phyloP scores from a whole-genome alignment of 2,329 filamentous ascomycete genomes.

The Exophiala alcalophila region DNA sequence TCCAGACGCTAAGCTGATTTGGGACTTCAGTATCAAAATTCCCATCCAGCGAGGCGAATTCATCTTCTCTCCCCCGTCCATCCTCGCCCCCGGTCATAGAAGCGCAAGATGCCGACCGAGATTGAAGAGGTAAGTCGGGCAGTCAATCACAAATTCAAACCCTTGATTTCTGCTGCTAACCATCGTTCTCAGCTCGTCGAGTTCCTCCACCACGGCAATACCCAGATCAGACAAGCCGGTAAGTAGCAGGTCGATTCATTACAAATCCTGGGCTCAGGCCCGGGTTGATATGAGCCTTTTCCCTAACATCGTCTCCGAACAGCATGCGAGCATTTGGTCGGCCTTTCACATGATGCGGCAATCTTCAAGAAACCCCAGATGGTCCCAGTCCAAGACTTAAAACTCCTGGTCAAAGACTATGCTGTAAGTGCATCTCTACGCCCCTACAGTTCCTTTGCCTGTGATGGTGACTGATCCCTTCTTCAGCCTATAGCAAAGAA shows the following conservation, averaged over 20 bases:
- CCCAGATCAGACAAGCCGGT: conserved; percentile 81
- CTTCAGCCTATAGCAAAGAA: conserved; percentile 82
- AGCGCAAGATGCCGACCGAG: conserved; percentile 65
- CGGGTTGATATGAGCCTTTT: neutral
- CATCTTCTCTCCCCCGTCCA: too few species aligned
- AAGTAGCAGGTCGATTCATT: conserved; percentile 33
- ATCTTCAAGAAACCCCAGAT: conserved; percentile 83
- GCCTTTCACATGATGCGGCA: conserved; percentile 70
- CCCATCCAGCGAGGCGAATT: neutral
- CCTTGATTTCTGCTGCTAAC: neutral
- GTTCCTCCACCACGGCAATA: conserved; percentile 89
- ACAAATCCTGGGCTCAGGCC: conserved; percentile 8
- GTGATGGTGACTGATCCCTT: too few species aligned
- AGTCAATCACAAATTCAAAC: too few species aligned
- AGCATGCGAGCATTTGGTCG: conserved; percentile 83
- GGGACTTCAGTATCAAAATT: conserved; percentile 16
- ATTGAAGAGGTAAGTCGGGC: conserved; percentile 67
- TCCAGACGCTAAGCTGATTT: conserved; percentile 21
- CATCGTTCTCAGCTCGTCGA: conserved; percentile 68
- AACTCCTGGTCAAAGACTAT: conserved; percentile 81
- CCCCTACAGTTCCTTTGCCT: too few species aligned
- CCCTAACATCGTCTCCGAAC: conserved; percentile 12
- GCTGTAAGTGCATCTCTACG: conserved; percentile 55
- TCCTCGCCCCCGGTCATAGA: neutral
- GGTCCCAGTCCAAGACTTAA: conserved; percentile 79